Base-by-base conservation (phyloP, 2,329 filamentous ascomycete species). In the Microdochium nivale region DNA sequence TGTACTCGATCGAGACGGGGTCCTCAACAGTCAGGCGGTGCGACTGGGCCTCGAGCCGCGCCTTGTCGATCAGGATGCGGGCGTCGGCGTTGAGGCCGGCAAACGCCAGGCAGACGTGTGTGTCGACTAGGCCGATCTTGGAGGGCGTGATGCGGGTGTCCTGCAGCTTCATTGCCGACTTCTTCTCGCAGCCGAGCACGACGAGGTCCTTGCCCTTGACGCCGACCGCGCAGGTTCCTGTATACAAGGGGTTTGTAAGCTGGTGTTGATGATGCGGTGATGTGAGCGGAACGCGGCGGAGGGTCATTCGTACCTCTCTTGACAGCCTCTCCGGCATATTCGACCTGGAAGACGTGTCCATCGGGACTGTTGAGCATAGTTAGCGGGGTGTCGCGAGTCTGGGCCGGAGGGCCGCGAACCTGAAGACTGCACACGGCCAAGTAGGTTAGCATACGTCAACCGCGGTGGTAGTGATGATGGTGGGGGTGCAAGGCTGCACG, bases 291-390 rank as follows among this genome's bases (percentile, higher is more conserved):
- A 23, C 24, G 50, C 8, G 27, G 40, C 16, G 19, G 23, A 27
- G n/a, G 30, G 19, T 48, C 52, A 30, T 47, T 62, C 68, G 54
- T 75, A 94, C 92, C 94, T 90, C 94, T 78, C 80, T 99, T 99
- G 61, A 99, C 94, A 60, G 94, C 94, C 76, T 99, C 94, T 61
- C 95, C 87, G 52, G 94, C 94, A 81, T 99, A 99, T 80, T 99
- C 94, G 66, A 99, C 94, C 75, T 99, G 94, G 77, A 99, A 99
- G 65, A 99, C 94, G 78, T 99, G 94, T 73, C 94, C 94, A 75
- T 99, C 94, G 66, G 94, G 94, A 82, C 92, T 97, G 67, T 48
- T 53, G 21, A 14, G 23, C 48, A 48, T n/a, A 37, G 67, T 86
- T 70, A 84, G 76, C 62, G 58, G 53, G 50, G 23, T 55, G 48